phyloP scores from a whole-genome alignment of 805 yeast genomes.

The Blastobotrys attinorum region DNA sequence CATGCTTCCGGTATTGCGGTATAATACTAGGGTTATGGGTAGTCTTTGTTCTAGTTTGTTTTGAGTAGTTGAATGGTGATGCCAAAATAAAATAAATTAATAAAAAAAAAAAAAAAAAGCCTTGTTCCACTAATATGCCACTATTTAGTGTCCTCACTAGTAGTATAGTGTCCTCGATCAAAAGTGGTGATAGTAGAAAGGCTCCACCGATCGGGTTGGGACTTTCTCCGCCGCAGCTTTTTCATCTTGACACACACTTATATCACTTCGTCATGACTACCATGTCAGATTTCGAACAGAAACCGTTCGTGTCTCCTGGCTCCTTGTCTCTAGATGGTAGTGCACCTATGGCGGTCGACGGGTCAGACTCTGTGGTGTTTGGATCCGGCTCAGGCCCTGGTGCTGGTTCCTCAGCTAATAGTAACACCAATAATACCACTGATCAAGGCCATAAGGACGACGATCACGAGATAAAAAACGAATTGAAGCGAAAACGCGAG shows the following conservation, averaged over 20 bases:
- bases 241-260: neutral
- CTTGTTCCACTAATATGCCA: too few species aligned
- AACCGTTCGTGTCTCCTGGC: neutral
- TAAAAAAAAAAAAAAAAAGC: too few species aligned
- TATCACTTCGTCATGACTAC: neutral
- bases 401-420: too few species aligned
- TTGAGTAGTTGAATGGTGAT: too few species aligned
- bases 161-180: too few species aligned
- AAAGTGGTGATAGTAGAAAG: neutral
- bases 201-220: neutral
- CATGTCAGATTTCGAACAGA: neutral
- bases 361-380: neutral
- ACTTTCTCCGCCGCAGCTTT: too few species aligned
- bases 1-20: too few species aligned
- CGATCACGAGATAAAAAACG: slow-evolving; percentile 19
- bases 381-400: too few species aligned
- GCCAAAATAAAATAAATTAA: too few species aligned
- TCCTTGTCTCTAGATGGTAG: neutral
- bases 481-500: slow-evolving; percentile 17
- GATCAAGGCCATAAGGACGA: too few species aligned
- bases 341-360: neutral
- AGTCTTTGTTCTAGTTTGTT: neutral
- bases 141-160: too few species aligned
- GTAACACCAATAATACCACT: too few species aligned
- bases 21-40: neutral